These are phyloP conservation scores for Eucalyptus pauciflora DNA, from an alignment of 345 rosid genomes.

Conservation along the genomic window DNA sequence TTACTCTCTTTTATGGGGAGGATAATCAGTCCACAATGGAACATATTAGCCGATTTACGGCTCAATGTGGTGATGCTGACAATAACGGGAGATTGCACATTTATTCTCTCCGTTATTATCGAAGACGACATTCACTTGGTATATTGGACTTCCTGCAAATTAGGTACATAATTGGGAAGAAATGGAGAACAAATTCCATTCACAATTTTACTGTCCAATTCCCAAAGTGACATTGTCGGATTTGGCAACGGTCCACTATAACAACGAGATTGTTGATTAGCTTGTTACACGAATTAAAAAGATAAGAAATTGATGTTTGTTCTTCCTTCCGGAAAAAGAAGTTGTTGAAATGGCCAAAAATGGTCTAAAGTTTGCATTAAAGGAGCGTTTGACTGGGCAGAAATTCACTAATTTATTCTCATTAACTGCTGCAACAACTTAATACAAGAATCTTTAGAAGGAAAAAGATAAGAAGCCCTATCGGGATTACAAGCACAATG, in stretches of 20 bases:
- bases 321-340: background rate
- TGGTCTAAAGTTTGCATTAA: background rate
- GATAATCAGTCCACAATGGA: background rate
- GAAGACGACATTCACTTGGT: no score
- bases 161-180: background rate
- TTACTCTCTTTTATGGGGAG: no score
- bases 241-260: background rate
- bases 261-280: background rate
- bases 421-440: background rate
- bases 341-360: background rate
- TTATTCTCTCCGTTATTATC: accelerated
- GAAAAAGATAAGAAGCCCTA: background rate
- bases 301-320: no score
- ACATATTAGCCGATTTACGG: background rate
- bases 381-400: accelerated
- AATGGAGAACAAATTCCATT: background rate
- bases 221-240: background rate
- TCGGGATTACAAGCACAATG: background rate
- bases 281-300: background rate
- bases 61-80: background rate
- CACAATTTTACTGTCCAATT: background rate
- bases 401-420: background rate
- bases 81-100: no score
- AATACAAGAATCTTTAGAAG: background rate
- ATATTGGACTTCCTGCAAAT: background rate